Evolutionary conservation across 2,329 filamentous ascomycete genomes (phyloP).

Genomic region (Paraphaeosphaeria minitans): DNA sequence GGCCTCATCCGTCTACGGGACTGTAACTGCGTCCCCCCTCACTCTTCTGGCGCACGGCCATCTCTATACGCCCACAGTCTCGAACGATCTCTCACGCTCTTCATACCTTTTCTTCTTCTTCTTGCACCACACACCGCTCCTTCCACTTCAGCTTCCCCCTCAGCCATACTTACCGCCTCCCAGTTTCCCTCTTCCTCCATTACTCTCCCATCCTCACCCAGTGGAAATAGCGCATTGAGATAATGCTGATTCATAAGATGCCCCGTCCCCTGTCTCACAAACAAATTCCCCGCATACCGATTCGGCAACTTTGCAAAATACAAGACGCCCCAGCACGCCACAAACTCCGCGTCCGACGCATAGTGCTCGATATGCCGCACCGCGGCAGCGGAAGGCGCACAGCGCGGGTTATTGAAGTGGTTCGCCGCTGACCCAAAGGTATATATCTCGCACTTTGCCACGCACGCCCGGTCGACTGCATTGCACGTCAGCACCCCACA

Average conservation of each 20-base stretch:
- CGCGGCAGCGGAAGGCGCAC: constrained; percentile 52
- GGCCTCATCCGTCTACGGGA: too few relatives aligned
- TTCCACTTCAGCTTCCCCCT: background rate
- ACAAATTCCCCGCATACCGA: constrained; percentile 56
- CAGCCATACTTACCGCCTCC: constrained; percentile 44
- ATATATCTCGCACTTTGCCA: constrained; percentile 62
- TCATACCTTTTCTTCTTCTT: background rate
- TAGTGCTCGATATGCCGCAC: constrained; percentile 82
- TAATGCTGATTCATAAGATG: constrained; percentile 62
- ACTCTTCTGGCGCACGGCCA: constrained; percentile 7
- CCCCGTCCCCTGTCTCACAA: constrained; percentile 47
- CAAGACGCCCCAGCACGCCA: constrained; percentile 74
- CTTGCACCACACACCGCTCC: background rate
- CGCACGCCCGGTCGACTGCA: constrained; percentile 22
- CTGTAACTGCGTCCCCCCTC: too few relatives aligned
- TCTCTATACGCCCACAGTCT: constrained; percentile 15
- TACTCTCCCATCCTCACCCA: constrained; percentile 56
- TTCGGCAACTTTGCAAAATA: constrained; percentile 61
- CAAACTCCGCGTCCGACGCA: constrained; percentile 75
- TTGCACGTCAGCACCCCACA: too few relatives aligned
- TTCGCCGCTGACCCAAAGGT: constrained; percentile 81
- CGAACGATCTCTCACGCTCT: constrained; percentile 12
- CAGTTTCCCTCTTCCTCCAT: constrained; percentile 61
- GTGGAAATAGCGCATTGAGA: constrained; percentile 65
- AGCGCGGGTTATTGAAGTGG: constrained; percentile 85